phyloP scores from a whole-genome alignment of 805 yeast genomes.

The Candida parachauliodes region DNA sequence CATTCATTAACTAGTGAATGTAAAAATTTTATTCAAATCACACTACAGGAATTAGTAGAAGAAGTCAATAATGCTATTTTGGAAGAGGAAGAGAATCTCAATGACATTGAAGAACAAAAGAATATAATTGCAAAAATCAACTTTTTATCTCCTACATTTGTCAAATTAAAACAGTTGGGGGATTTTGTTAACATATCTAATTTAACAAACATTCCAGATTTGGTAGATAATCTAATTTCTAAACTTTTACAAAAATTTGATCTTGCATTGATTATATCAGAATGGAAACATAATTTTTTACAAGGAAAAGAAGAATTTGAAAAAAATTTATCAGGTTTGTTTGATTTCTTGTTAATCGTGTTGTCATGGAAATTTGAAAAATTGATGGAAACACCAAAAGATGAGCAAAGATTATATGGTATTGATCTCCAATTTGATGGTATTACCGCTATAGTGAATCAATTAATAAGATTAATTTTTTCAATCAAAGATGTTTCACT shows the following conservation, averaged over 20 bases:
- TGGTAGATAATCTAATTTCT: constrained; percentile 13
- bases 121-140: constrained; percentile 10
- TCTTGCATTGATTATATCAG: constrained; percentile 15
- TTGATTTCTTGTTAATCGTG: constrained; percentile 24
- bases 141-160: constrained; percentile 9
- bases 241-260: constrained; percentile 21
- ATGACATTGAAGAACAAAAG: constrained; percentile 16
- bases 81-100: constrained; percentile 10
- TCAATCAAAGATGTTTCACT: constrained; percentile 1
- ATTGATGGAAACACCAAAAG: constrained; percentile 20
- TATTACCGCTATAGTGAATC: constrained; percentile 13
- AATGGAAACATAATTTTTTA: constrained; percentile 20
- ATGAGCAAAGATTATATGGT: constrained; percentile 16
- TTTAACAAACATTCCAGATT: constrained; percentile 9
- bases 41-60: constrained; percentile 21
- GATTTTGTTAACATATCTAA: constrained; percentile 14
- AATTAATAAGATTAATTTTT: constrained; percentile 10
- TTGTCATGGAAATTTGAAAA: constrained; percentile 36
- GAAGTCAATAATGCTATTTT: constrained; percentile 15
- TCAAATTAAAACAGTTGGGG: constrained; percentile 24
- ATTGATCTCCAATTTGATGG: constrained; percentile 21
- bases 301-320: constrained; percentile 12
- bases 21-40: constrained; percentile 21
- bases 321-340: constrained; percentile 15
- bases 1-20: constrained; percentile 19